Percentiles rank a stretch among this genome's conserved stretches.
These are phyloP conservation scores for Chlorella sorokiniana DNA, from an alignment of 139 green algal species.

Conservation along the genomic window DNA sequence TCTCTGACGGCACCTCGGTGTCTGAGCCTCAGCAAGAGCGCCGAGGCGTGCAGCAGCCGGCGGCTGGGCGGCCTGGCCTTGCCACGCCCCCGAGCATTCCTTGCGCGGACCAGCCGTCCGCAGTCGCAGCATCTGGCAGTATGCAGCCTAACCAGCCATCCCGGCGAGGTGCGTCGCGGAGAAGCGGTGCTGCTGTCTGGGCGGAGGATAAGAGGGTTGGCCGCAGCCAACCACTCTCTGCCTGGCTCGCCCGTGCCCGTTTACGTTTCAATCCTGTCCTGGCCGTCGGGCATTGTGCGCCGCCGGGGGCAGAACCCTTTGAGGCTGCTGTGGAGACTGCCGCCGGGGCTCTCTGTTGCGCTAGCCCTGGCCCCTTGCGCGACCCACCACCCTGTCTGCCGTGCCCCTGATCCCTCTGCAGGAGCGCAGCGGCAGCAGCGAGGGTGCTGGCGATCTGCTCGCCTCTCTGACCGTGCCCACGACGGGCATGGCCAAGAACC, in stretches of 20 bases:
- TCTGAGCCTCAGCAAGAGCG: neutral
- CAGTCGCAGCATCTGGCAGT: slow-evolving; percentile 9
- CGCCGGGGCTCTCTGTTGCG: too few relatives aligned
- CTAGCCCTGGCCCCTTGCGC: neutral
- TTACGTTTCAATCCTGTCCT: too few relatives aligned
- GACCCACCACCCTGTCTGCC: neutral
- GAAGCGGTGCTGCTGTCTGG: neutral
- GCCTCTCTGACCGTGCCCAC: slow-evolving; percentile 45
- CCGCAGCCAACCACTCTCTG: too few relatives aligned
- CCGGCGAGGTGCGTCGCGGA: slow-evolving; percentile 10
- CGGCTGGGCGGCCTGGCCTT: neutral
- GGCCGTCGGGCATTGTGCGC: too few relatives aligned
- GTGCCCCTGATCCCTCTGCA: neutral
- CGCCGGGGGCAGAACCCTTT: too few relatives aligned
- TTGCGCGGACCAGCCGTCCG: neutral
- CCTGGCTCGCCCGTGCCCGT: too few relatives aligned
- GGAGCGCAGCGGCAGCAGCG: slow-evolving; percentile 1
- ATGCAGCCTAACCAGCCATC: slow-evolving; percentile 18
- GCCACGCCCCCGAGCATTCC: neutral
- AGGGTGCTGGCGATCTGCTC: slow-evolving; percentile 3
- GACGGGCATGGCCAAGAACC: slow-evolving; percentile 54
- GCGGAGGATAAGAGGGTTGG: slow-evolving; percentile 8
- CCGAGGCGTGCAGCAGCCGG: neutral
- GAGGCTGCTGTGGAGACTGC: too few relatives aligned
- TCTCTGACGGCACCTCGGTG: neutral